Conservation (phyloP, 306 rosid species). For the Hippophae tibetana region DNA sequence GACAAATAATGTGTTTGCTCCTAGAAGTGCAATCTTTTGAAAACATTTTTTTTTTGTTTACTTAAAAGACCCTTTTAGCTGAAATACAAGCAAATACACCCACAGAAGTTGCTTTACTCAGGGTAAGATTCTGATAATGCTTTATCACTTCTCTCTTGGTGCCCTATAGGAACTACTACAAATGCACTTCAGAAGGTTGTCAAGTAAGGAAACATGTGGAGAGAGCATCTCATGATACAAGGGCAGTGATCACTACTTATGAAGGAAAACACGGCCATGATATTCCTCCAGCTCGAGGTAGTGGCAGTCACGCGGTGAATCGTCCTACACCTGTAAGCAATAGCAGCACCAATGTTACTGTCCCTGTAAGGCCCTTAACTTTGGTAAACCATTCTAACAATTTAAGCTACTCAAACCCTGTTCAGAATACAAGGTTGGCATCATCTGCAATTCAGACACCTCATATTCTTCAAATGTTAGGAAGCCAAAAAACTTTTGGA, state of each 20-base stretch:
- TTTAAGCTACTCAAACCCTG: constrained; percentile 18
- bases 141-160: no score
- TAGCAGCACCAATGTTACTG: constrained; percentile 10
- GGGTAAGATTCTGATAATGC: no score
- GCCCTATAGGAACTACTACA: constrained; percentile 80
- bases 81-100: no score
- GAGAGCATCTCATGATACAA: constrained; percentile 68
- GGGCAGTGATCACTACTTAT: constrained; percentile 89
- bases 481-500: constrained; percentile 7
- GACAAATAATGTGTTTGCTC: no score
- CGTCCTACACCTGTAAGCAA: constrained; percentile 11
- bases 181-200: constrained; percentile 73
- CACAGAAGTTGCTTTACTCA: no score
- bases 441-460: constrained; percentile 13
- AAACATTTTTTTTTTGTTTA: no score
- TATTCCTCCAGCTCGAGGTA: constrained; percentile 84
- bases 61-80: no score
- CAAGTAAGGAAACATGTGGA: constrained; percentile 90
- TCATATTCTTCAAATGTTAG: constrained; percentile 24
- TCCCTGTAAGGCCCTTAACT: constrained; percentile 27
- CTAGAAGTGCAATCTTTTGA: no score
- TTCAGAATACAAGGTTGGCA: constrained; percentile 13
- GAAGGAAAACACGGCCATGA: constrained; percentile 96
- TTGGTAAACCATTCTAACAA: constrained; percentile 17
- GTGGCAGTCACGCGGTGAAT: constrained; percentile 27